Conservation (phyloP, 257 asterid genomes). For the Sherardia arvensis region DNA sequence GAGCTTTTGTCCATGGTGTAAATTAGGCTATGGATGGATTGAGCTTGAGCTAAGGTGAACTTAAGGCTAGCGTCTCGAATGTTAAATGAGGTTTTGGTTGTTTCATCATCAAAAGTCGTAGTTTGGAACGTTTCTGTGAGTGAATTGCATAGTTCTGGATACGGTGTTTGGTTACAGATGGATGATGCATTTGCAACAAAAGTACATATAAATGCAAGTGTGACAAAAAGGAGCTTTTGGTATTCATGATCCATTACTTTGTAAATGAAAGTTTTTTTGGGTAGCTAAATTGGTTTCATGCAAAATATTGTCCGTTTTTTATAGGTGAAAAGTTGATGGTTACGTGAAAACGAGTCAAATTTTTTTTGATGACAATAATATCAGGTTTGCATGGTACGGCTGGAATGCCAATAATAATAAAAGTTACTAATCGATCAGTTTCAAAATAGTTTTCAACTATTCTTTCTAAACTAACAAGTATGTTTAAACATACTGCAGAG, state of each 20-base stretch:
- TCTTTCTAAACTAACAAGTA: too few species aligned
- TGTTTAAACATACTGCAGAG: too few species aligned
- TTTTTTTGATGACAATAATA: too few species aligned
- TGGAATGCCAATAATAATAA: too few species aligned
- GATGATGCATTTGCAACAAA: conserved; percentile 7
- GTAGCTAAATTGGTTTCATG: too few species aligned
- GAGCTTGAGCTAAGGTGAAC: background rate
- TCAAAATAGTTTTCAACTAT: too few species aligned
- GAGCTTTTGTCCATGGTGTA: background rate
- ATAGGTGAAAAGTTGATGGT: too few species aligned
- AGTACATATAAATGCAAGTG: conserved; percentile 4
- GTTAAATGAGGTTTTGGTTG: background rate
- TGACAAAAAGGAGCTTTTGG: background rate
- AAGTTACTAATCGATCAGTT: too few species aligned
- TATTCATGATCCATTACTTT: conserved; percentile 26
- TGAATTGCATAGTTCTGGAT: background rate
- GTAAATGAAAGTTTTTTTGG: background rate
- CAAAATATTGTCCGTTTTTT: too few species aligned
- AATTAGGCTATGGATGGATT: background rate
- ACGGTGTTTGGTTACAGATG: conserved; percentile 43
- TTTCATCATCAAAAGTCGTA: background rate
- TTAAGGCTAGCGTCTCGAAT: background rate
- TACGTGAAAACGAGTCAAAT: too few species aligned
- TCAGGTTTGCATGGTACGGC: too few species aligned
- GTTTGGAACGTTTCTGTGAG: conserved; percentile 1